Evolutionary conservation across 73 alveolate genomes (phyloP), one percentile per base, ranked within the genome.

Genomic region (Effrenium voratum): DNA sequence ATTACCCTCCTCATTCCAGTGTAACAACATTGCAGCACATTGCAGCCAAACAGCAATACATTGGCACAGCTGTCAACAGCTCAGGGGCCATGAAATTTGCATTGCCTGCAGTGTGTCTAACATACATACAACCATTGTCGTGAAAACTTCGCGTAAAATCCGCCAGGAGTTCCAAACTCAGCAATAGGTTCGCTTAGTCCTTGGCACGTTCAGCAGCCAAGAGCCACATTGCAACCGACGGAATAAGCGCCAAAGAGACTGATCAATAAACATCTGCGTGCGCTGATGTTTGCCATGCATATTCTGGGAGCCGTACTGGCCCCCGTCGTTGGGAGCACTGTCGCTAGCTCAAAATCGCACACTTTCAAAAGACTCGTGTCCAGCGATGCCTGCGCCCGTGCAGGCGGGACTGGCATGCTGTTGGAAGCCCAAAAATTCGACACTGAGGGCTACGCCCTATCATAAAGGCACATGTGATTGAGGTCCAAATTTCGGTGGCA

Each of bases 331-430:
- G 45, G 59, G 60, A 85, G 79, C 2, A 44, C 28, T 44, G 93
- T 59, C 60, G 93, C 93, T 59, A 85, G 44, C 72, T 85, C 93
- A n/a, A 85, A 85, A 81, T 57, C 93, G 45, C 93, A 85, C 15
- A 85, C 46, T 66, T 85, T 85, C 81, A 85, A 43, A 4, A 41
- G 24, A 81, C 63, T 52, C 81, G 52, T 85, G 34, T 85, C 93
- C 80, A 85, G 44, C 32, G 93, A 63, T 43, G 45, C 91, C 70
- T 80, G 41, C 30, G 13, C 3, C 26, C 22, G 82, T 32, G 40
- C 82, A 0, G 46, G 15, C 43, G 82, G 44, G 32, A 32, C 45
- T 38, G 40, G 40, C 82, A 72, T n/a, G 16, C 28, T 57, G n/a
- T 22, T 57, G 72, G 15, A 32, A 34, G 30, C 46, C 28, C 50